Base-by-base conservation (phyloP, 306 rosid genomes). In the Dryas alaskensis region DNA sequence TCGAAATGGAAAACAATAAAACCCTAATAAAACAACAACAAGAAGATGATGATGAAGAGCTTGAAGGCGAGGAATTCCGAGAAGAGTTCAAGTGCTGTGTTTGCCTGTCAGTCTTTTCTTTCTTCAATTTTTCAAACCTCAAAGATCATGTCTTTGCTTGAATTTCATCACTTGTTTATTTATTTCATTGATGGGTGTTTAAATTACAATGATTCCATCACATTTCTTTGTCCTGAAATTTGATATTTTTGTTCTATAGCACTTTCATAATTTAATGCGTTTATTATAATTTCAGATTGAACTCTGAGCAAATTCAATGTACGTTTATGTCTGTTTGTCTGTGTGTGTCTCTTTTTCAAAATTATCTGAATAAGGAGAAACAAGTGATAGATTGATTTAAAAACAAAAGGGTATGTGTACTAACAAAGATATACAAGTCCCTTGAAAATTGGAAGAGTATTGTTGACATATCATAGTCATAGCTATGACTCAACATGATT, bases 41-140 rank as follows among this genome's bases (percentile, higher is more conserved):
- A n/a, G 8, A 17, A 45, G 16, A 11, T 4, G 51, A 45, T 45
- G 49, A 11, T 4, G 51, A 45, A 5, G 49, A 70, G 6, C 7
- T 17, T 12, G 22, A 69, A 39, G n/a, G 5, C 27, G 73, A 52
- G 10, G 17, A 69, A 4, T 69, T 52, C 61, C 73, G 62, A n/a
- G 47, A 69, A 39, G 74, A 70, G 4, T 55, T 70, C 19, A 22
- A 43, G 59, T 70, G 74, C 52, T 70, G 74, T 44, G 19, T 70
- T 54, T 70, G 74, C 52, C 64, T 70, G 74, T 70, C 50, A 6
- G 64, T 70, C 17, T 13, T 25, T 58, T 19, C 55, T 65, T 25
- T 67, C 57, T 53, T 69, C 17, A 69, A 53, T 40, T 17, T 0
- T 8, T 40, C 4, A 17, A 52, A 9, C 11, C 31, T 43, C 22